Evolutionary conservation across 148 eudicot species (phyloP).

Genomic region (Camellia sinensis): DNA sequence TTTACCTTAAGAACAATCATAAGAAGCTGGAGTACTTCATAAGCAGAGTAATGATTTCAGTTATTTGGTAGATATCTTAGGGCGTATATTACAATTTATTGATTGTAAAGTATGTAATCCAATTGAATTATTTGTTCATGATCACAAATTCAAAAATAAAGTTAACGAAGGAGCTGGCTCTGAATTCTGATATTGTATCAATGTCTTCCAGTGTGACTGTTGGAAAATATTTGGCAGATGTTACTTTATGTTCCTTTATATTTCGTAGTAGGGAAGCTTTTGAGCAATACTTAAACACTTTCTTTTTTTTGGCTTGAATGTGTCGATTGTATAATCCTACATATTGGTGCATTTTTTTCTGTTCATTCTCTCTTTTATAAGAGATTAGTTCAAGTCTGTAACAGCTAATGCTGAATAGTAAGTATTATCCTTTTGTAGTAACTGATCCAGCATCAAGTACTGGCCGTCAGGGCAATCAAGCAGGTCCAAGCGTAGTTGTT

Average conservation of each 20-base stretch:
- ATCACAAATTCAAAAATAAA: neutral
- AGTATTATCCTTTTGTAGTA: constrained; percentile 33
- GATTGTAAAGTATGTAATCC: neutral
- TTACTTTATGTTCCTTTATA: neutral
- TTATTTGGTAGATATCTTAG: neutral
- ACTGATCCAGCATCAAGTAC: constrained; percentile 47
- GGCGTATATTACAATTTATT: no score
- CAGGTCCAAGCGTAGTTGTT: constrained; percentile 63
- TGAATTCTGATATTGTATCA: neutral
- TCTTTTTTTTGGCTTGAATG: neutral
- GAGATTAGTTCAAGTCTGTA: neutral
- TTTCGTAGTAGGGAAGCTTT: neutral
- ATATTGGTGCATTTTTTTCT: neutral
- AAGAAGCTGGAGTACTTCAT: no score
- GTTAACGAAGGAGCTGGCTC: neutral
- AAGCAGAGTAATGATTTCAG: neutral
- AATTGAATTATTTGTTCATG: neutral
- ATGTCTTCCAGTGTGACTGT: neutral
- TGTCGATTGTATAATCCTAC: neutral
- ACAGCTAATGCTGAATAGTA: neutral
- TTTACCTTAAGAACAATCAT: no score
- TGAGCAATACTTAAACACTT: neutral
- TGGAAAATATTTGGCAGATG: no score
- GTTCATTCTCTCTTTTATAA: constrained; percentile 1
- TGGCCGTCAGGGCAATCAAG: constrained; percentile 46